These are phyloP conservation scores for Rubroboletus satanas DNA, from an alignment of 768 basidiomycete genomes.

Conservation along the genomic window DNA sequence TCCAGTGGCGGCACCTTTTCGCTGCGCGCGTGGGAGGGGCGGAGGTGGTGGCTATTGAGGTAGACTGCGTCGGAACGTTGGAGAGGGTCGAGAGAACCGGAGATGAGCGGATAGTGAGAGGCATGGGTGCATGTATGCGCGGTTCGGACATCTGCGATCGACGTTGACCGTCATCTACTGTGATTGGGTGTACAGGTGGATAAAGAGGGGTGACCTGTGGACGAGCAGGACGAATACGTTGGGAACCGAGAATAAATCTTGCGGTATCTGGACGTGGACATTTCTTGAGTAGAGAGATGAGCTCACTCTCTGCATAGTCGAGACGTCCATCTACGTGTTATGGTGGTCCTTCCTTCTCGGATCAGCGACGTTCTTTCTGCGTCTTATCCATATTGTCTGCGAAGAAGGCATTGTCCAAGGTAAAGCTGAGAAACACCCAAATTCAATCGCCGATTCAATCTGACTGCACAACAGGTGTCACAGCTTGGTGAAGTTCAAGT, in stretches of 20 bases:
- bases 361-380: conserved; percentile 53
- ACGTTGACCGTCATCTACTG: background rate
- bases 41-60: background rate
- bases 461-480: no score
- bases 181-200: conserved; percentile 38
- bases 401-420: no score
- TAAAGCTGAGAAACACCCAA: no score
- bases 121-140: conserved; percentile 18
- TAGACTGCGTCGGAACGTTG: background rate
- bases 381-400: no score
- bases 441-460: no score
- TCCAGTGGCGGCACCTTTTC: conserved; percentile 55
- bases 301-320: conserved; percentile 46
- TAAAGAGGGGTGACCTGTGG: conserved; percentile 52
- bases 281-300: no score
- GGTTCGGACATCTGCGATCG: background rate
- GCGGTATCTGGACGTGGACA: no score
- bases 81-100: conserved; percentile 16
- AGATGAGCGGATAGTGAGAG: conserved; percentile 20
- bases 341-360: conserved; percentile 36
- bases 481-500: no score
- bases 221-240: conserved; percentile 50
- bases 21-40: background rate
- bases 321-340: conserved; percentile 72
- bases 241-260: conserved; percentile 70